Base-by-base conservation (phyloP, 805 yeast genomes). In the Starmerella geochares region DNA sequence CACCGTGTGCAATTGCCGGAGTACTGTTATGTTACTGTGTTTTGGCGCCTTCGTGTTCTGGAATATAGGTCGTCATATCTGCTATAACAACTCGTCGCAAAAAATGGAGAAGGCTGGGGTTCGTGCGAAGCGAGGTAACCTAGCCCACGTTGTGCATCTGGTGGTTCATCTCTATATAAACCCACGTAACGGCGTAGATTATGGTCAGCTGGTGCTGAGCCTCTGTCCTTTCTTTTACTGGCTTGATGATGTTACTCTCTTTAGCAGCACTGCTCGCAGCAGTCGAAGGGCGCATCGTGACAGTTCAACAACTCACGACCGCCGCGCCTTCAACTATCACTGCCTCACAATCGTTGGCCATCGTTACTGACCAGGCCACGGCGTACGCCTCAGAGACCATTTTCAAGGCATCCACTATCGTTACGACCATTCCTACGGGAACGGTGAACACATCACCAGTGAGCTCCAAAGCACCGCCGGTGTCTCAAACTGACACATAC, bases 341-440 rank as follows among this genome's bases (percentile, higher is more conserved):
- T 9, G 29, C 19, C 17, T 32, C 59, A 1, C 50, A 25, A 38
- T 31, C 48, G 10, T 37, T 48, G n/a, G 31, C 19, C 7, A 32
- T 49, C 14, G 55, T 54, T 19, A 61, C 66, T 10, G 47, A 54
- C n/a, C 23, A 54, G 11, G 40, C 48, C 24, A 46, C 52, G 4
- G 37, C 47, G 16, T 54, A 52, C 50, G 53, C 41, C 2, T 58
- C 63, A 10, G 50, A 54, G n/a, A 64, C 68, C 2, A 49, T 65
- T 5, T 64, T 59, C 50, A 48, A 48, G 32, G 68, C 68, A 3
- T 46, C 60, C 5, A 61, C 66, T 23, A 49, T 58, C 19, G 65
- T 65, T 20, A 58, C 60, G 5, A 62, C 67, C 10, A 64, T 65
- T 17, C 60, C 67, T 6, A 55, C 62, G 14, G 63, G 67, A 8